A percentile compares a stretch with the other conserved stretches of the same genome.
phyloP scores from a whole-genome alignment of 495 filamentous ascomycete species.

The Lophiotrema nucula region DNA sequence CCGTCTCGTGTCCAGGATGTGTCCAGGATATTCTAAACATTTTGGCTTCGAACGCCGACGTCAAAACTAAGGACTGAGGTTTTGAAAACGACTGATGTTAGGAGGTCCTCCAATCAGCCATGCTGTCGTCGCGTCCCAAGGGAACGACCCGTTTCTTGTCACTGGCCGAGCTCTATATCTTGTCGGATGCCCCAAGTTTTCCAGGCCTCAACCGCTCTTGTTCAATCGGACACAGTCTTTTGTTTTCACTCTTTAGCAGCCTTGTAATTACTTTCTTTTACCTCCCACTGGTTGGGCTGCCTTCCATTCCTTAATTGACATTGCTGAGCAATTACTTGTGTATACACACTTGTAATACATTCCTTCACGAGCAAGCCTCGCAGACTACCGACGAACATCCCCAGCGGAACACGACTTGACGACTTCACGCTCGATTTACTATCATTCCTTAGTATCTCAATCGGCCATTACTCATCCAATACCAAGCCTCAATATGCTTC shows the following conservation, averaged over 20 bases:
- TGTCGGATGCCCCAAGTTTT: slow-evolving; percentile 22
- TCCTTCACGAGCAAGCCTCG: slow-evolving; percentile 31
- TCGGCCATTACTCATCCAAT: slow-evolving; percentile 4
- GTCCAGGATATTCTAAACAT: slow-evolving; percentile 29
- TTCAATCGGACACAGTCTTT: slow-evolving; percentile 31
- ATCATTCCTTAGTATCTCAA: background rate
- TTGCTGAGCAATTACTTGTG: slow-evolving; percentile 39
- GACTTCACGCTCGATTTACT: slow-evolving; percentile 4
- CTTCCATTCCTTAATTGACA: slow-evolving; percentile 41
- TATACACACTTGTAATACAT: slow-evolving; percentile 31
- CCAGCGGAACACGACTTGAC: slow-evolving; percentile 7
- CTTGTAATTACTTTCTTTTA: slow-evolving; percentile 40
- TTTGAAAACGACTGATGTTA: slow-evolving; percentile 35
- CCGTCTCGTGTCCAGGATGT: slow-evolving; percentile 27
- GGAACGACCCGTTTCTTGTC: slow-evolving; percentile 27
- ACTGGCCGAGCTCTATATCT: slow-evolving; percentile 26
- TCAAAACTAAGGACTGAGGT: slow-evolving; percentile 34
- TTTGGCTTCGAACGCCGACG: slow-evolving; percentile 17
- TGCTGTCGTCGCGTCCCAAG: slow-evolving; percentile 19
- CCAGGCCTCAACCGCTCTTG: slow-evolving; percentile 31
- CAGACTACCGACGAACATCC: slow-evolving; percentile 15
- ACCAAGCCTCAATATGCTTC: slow-evolving; percentile 28
- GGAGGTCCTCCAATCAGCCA: slow-evolving; percentile 35
- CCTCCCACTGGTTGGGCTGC: slow-evolving; percentile 40
- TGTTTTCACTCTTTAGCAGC: slow-evolving; percentile 33